Base-by-base conservation (phyloP, 2,329 filamentous ascomycete genomes). In the Dactylellina drechsleri region DNA sequence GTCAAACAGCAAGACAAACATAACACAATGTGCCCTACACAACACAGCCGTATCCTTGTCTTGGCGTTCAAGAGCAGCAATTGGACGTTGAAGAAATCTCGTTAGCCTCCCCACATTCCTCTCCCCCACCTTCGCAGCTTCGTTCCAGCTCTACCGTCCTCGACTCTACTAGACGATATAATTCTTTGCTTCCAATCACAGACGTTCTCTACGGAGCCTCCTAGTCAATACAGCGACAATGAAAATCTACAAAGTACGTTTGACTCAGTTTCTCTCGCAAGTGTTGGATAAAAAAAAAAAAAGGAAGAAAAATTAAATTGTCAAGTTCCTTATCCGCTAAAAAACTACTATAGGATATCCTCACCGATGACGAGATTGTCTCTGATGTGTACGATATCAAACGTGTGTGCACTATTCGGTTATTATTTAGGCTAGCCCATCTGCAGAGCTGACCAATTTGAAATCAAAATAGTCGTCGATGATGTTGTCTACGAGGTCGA, bases 301-400 rank as follows among this genome's bases (percentile, higher is more conserved):
- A 36, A 7, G 6, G 10, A 36, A 36, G 10, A 7, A 36, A 36
- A 36, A 36, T 36, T 2, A 36, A 36, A 36, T 36, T 5, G 10
- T 36, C 31, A 7, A 7, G 31, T 36, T 10, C 6, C 10, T 7
- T 36, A 36, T 7, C 31, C 31, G 10, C 31, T 36, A 10, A 36
- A 7, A 36, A 36, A 2, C 2, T 36, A 36, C 47, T 58, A 76
- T 81, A 99, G 95, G 95, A 99, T 83, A 85, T 95, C 80, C 83
- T 97, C 84, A 91, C 88, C 84, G 92, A 86, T 79, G 94, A 97
- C 85, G 95, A 99, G 90, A 88, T 99, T 83, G 90, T 98, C 89
- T 96, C 95, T 81, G 94, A 98, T 86, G 95, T 91, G 4, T 18
- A 47, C 80, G 97, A 90, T 86, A 86, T 93, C 80, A 84, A 96